A percentile compares a stretch with the other conserved stretches of the same genome.
phyloP scores from a whole-genome alignment of 768 basidiomycete genomes.

The Cantharellus cinnabarinus region DNA sequence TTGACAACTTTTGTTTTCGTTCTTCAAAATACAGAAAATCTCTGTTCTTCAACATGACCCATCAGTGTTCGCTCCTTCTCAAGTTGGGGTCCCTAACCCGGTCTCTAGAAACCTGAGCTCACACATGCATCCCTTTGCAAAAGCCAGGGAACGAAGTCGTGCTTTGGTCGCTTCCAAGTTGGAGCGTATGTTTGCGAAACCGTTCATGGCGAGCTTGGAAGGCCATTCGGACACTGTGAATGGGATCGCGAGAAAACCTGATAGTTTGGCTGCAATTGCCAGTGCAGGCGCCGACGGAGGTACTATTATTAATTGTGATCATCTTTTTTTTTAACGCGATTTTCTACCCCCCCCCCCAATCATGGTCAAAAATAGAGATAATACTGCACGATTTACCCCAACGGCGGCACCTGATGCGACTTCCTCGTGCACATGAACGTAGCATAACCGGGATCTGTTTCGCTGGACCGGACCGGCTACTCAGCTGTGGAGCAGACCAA shows the following conservation, averaged over 20 bases:
- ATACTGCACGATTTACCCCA: conserved; percentile 65
- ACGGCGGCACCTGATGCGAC: conserved; percentile 30
- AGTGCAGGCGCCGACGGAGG: conserved; percentile 95
- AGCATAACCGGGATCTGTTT: conserved; percentile 73
- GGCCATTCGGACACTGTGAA: conserved; percentile 95
- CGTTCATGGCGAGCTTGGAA: conserved; percentile 74
- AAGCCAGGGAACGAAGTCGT: conserved; percentile 79
- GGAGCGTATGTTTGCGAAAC: conserved; percentile 95
- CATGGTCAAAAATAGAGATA: conserved; percentile 53
- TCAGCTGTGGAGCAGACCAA: conserved; percentile 69
- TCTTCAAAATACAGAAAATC: conserved; percentile 39
- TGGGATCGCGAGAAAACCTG: conserved; percentile 49
- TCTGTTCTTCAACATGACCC: conserved; percentile 72
- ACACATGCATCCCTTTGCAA: conserved; percentile 85
- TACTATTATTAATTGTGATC: conserved; percentile 12
- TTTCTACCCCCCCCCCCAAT: too few species aligned
- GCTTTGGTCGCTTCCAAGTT: conserved; percentile 93
- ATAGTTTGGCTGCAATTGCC: conserved; percentile 56
- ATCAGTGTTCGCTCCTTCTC: conserved; percentile 45
- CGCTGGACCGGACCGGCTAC: conserved; percentile 35
- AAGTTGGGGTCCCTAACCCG: conserved; percentile 71
- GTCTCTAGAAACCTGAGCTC: conserved; percentile 84
- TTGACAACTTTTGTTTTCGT: not conserved
- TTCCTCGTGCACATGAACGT: conserved; percentile 61
- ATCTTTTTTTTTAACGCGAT: not conserved